Evolutionary conservation across 352 stramenopile genomes (phyloP).

Genomic region (Globisporangium viniferum): DNA sequence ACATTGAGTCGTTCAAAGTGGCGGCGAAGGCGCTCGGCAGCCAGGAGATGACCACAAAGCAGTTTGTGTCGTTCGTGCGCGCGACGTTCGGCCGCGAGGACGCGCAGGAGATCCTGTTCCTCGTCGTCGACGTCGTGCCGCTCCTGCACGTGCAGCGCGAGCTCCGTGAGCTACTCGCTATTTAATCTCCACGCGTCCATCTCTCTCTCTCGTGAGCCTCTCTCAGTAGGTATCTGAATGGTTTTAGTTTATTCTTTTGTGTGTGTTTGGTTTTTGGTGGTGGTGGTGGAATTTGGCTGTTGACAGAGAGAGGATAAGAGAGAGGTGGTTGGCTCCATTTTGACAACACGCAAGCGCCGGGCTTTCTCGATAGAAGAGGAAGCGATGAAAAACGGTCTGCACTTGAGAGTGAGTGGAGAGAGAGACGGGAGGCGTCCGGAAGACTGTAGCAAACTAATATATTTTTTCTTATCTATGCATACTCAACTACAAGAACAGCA

Average conservation of each 20-base stretch:
- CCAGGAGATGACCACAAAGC: constrained; percentile 60
- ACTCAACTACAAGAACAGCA: neutral
- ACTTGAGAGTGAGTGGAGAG: neutral
- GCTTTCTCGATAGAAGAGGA: constrained; percentile 2
- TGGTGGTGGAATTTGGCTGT: neutral
- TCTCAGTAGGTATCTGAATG: neutral
- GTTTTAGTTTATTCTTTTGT: neutral
- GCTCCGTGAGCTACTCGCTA: constrained; percentile 43
- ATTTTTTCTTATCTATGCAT: neutral
- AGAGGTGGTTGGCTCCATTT: neutral
- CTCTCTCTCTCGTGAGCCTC: neutral
- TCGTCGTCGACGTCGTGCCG: constrained; percentile 65
- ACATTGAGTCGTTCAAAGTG: constrained; percentile 60
- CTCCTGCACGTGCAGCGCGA: constrained; percentile 56
- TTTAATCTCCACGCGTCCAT: constrained; percentile 21
- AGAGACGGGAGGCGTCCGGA: neutral
- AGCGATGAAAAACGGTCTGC: neutral
- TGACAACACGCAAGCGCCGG: neutral
- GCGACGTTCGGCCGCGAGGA: constrained; percentile 54
- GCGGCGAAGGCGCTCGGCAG: constrained; percentile 67
- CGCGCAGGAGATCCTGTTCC: constrained; percentile 52
- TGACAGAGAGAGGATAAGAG: neutral
- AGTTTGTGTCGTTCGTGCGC: constrained; percentile 59
- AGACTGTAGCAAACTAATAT: neutral
- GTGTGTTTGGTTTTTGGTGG: neutral